phyloP scores from a whole-genome alignment of 2,329 filamentous ascomycete species.

The Didymella keratinophila region DNA sequence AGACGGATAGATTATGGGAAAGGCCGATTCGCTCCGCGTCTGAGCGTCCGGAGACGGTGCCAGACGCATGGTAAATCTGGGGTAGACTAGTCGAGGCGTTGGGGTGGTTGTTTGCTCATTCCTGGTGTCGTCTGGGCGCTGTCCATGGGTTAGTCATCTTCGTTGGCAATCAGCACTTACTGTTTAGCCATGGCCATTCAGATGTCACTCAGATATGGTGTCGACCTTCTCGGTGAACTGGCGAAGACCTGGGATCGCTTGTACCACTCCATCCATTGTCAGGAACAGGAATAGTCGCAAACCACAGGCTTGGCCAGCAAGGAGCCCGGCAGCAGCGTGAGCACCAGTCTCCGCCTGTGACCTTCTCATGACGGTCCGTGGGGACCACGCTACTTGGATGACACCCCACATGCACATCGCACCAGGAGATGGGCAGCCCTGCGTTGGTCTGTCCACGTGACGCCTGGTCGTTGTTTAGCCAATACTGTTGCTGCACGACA shows the following conservation, averaged over 20 bases:
- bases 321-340: not conserved
- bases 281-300: not conserved
- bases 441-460: constrained; percentile 9
- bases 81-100: constrained; percentile 33
- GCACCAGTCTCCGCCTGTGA: not conserved
- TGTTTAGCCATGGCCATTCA: not conserved
- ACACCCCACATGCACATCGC: not conserved
- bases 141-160: constrained; percentile 32
- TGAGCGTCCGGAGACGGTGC: constrained; percentile 34
- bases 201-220: not conserved
- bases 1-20: constrained; percentile 25
- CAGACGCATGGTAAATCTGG: constrained; percentile 43
- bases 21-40: constrained; percentile 37
- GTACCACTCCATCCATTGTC: not conserved
- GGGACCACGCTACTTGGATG: not conserved
- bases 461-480: constrained; percentile 1
- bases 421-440: not conserved
- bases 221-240: not conserved
- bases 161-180: constrained; percentile 21
- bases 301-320: not conserved
- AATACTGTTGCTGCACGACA: constrained; percentile 1
- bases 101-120: constrained; percentile 16
- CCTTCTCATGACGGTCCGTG: not conserved
- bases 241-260: not conserved
- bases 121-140: constrained; percentile 16